Evolutionary conservation across 768 basidiomycete species (phyloP).

Genomic region (Filobasidium floriforme): DNA sequence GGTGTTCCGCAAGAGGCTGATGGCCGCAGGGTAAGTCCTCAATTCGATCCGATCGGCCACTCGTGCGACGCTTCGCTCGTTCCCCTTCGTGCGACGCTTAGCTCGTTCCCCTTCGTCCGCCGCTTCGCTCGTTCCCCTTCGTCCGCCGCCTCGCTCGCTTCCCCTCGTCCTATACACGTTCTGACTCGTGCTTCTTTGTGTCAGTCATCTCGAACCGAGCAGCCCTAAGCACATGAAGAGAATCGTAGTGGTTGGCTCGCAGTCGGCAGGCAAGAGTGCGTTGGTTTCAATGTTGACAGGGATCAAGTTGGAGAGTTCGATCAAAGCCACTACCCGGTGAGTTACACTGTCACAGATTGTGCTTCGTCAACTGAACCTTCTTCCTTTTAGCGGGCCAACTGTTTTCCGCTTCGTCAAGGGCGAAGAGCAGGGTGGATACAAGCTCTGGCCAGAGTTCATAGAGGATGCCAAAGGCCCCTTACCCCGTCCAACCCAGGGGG

Average conservation of each 20-base stretch:
- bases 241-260: not conserved
- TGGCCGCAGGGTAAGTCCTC: too few relatives aligned
- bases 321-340: not conserved
- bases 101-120: too few relatives aligned
- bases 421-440: not conserved
- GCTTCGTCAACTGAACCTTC: not conserved
- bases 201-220: not conserved
- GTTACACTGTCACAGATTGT: too few relatives aligned
- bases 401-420: not conserved
- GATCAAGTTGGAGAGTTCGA: not conserved
- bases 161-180: too few relatives aligned
- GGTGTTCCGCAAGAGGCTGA: too few relatives aligned
- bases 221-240: not conserved
- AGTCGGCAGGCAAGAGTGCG: slow-evolving; percentile 3
- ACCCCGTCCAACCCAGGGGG: not conserved
- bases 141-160: too few relatives aligned
- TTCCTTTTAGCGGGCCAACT: not conserved
- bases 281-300: slow-evolving; percentile 5
- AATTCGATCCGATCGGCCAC: too few relatives aligned
- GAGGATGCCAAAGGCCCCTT: not conserved
- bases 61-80: too few relatives aligned
- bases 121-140: too few relatives aligned
- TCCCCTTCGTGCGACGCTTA: too few relatives aligned
- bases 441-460: not conserved
- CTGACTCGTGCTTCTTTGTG: too few relatives aligned